Evolutionary conservation across 1,284 basidiomycete species (phyloP).

Genomic region (Retiboletus flavoniger): DNA sequence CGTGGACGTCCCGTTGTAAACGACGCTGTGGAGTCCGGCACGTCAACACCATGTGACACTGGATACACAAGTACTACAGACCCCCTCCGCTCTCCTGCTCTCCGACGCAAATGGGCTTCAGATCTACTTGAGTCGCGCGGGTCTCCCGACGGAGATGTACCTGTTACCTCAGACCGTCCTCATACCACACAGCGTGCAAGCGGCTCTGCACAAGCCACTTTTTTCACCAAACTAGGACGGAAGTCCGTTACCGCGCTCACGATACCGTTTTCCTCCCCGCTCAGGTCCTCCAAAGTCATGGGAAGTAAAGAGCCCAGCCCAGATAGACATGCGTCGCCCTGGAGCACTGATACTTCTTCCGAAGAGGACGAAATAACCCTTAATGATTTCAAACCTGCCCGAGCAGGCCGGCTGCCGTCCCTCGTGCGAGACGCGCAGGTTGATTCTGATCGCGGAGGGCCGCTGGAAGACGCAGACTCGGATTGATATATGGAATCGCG

Average conservation of each 20-base stretch:
- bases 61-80: constrained; percentile 34
- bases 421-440: constrained; percentile 5
- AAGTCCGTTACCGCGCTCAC: constrained; percentile 52
- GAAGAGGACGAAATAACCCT: constrained; percentile 46
- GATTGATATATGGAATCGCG: constrained; percentile 11
- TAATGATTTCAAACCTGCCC: constrained; percentile 25
- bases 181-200: constrained; percentile 9
- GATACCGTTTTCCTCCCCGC: constrained; percentile 44
- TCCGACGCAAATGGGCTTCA: constrained; percentile 49
- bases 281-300: constrained; percentile 27
- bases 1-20: constrained; percentile 27
- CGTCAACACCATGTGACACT: constrained; percentile 26
- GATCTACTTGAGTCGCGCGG: constrained; percentile 39
- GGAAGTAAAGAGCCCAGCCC: constrained; percentile 31
- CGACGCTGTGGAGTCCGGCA: constrained; percentile 26
- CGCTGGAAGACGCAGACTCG: constrained; percentile 24
- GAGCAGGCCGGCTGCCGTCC: constrained; percentile 21
- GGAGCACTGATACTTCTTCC: constrained; percentile 70
- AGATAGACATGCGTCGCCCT: constrained; percentile 41
- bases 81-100: constrained; percentile 40
- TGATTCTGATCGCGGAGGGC: constrained; percentile 23
- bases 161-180: constrained; percentile 11
- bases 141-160: constrained; percentile 19
- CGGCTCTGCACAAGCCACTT: constrained; percentile 21
- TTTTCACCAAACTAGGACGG: constrained; percentile 39